A percentile compares a stretch with the other conserved stretches of the same genome.
phyloP scores from a whole-genome alignment of 768 basidiomycete genomes.

The Boletellus emodensis region DNA sequence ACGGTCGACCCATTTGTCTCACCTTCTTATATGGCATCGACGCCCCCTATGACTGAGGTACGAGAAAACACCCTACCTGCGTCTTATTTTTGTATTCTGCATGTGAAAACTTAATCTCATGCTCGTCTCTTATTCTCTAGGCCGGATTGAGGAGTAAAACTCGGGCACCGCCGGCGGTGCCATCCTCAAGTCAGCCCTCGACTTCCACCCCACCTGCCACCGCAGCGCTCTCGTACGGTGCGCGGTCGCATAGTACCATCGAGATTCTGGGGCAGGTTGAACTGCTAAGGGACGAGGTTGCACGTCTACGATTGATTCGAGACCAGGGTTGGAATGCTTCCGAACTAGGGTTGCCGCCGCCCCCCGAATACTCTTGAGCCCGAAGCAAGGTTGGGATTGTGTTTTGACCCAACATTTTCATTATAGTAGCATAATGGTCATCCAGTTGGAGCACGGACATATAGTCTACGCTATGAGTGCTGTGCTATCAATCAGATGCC shows the following conservation, averaged over 20 bases:
- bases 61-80: too few species aligned
- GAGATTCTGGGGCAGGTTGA: slow-evolving; percentile 7
- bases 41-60: neutral
- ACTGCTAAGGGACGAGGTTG: slow-evolving; percentile 5
- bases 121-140: neutral
- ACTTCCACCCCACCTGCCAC: neutral
- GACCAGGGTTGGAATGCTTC: neutral
- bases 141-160: neutral
- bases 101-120: too few species aligned
- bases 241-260: neutral
- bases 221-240: neutral
- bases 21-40: neutral
- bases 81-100: too few species aligned
- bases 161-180: neutral
- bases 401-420: neutral
- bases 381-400: neutral
- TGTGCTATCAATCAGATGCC: too few species aligned
- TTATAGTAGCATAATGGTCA: too few species aligned
- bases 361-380: neutral
- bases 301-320: slow-evolving; percentile 3
- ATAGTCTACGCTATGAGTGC: too few species aligned
- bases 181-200: neutral
- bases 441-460: too few species aligned
- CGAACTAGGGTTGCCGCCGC: neutral
- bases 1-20: neutral